phyloP scores from a whole-genome alignment of 2,329 filamentous ascomycete species.

The Claviceps capensis region DNA sequence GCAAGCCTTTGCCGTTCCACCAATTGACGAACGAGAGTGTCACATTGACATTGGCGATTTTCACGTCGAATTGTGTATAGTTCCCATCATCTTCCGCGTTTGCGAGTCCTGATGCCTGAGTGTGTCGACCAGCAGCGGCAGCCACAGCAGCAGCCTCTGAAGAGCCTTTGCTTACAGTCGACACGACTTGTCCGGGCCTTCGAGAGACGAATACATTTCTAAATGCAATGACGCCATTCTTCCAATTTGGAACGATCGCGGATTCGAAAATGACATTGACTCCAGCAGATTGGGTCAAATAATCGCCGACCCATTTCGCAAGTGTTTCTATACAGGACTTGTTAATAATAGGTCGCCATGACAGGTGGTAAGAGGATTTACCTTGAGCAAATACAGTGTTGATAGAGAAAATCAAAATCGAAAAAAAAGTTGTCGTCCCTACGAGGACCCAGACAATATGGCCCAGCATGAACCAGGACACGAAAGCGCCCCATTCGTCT shows the following conservation, averaged over 20 bases:
- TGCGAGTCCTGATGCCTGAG: slow-evolving; percentile 17
- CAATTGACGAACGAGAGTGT: slow-evolving; percentile 96
- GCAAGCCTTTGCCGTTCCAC: slow-evolving; percentile 90
- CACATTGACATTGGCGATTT: slow-evolving; percentile 89
- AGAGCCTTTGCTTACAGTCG: slow-evolving; percentile 85
- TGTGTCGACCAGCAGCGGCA: slow-evolving; percentile 56
- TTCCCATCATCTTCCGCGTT: slow-evolving; percentile 68
- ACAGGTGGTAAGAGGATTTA: slow-evolving; percentile 22
- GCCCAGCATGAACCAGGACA: slow-evolving; percentile 85
- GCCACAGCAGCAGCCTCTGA: slow-evolving; percentile 76
- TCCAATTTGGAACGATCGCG: slow-evolving; percentile 93
- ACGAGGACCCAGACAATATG: slow-evolving; percentile 94
- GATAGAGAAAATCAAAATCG: slow-evolving; percentile 74
- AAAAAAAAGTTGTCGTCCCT: slow-evolving; percentile 95
- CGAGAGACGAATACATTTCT: slow-evolving; percentile 93
- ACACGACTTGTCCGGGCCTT: slow-evolving; percentile 66
- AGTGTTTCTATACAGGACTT: slow-evolving; percentile 56
- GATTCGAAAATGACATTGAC: slow-evolving; percentile 94
- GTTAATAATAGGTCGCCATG: slow-evolving; percentile 8
- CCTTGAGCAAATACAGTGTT: slow-evolving; percentile 95
- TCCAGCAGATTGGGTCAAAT: slow-evolving; percentile 85
- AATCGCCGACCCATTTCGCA: slow-evolving; percentile 87
- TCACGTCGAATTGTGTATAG: slow-evolving; percentile 94
- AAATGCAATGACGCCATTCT: slow-evolving; percentile 88
- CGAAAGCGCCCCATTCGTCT: slow-evolving; percentile 91